Evolutionary conservation across 371 early-diverging fungal genomes (phyloP), one percentile per base, ranked within the genome.

Genomic region (Capniomyces stellatus): DNA sequence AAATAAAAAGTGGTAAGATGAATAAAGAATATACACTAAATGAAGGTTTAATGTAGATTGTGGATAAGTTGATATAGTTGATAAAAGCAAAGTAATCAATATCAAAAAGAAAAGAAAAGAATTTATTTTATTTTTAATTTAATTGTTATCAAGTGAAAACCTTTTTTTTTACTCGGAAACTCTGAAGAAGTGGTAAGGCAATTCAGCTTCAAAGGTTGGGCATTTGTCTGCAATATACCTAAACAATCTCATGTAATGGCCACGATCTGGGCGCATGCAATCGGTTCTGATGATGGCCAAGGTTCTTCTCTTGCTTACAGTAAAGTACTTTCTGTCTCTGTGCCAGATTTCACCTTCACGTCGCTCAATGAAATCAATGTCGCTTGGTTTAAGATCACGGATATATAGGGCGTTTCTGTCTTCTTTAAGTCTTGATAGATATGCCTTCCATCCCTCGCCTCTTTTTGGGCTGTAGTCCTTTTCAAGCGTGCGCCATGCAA

Each of bases 381-480:
- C 46, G 25, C 4, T 12, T 44, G 46, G 46, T 8, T 19, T 6
- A 10, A 44, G 25, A 4, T 44, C 46, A 4, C 46, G 4, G n/a
- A 44, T 44, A 22, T 25, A 22, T 21, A 44, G 46, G 6, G 46
- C 46, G n/a, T 44, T 44, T 12, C 22, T 44, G 21, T 44, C 46
- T 12, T 21, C n/a, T 12, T 21, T 22, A 19, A 44, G 46, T 12
- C 46, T 21, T 44, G 19, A 25, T 6, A 44, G n/a, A n/a, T 44
- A 44, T 10, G 46, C 6, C 22, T 21, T 25, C 46, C 46, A 44
- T 44, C 46, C 46, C 21, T 44, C 46, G 21, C 46, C 46, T 44
- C 46, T 44, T n/a, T 44, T 44, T 44, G 46, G 46, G 46, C n/a
- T 44, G 46, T 44, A 44, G 46, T 44, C 46, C 12, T 44, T 44